Conservation (phyloP, 2,329 filamentous ascomycete genomes). For the Trichoderma atrobrunneum region DNA sequence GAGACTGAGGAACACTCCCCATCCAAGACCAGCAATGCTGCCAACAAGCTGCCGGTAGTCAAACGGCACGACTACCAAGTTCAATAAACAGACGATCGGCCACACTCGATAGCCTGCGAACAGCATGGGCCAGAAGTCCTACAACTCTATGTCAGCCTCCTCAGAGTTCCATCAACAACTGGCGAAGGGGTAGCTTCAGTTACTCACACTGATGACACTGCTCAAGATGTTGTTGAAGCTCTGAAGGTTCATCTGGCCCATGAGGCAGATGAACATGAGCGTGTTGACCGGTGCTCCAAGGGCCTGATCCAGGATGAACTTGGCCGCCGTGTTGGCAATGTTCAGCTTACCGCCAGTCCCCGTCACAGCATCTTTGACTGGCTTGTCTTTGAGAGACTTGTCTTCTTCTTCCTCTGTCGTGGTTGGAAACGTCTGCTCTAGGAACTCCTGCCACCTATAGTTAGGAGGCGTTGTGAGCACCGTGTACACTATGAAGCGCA, state of each 20-base stretch:
- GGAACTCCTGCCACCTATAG: slow-evolving; percentile 18
- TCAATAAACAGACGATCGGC: slow-evolving; percentile 13
- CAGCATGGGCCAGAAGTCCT: slow-evolving; percentile 18
- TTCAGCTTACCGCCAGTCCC: slow-evolving; percentile 10
- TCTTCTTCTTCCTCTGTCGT: neutral
- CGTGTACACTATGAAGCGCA: slow-evolving; percentile 16
- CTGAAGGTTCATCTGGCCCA: slow-evolving; percentile 13
- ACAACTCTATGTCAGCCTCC: neutral
- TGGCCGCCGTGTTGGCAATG: slow-evolving; percentile 11
- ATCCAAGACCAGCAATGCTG: slow-evolving; percentile 10
- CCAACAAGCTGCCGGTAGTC: slow-evolving; percentile 15
- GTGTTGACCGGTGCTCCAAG: slow-evolving; percentile 14
- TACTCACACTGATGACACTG: neutral
- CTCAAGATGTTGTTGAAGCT: neutral
- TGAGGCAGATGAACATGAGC: slow-evolving; percentile 16
- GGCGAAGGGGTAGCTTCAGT: neutral
- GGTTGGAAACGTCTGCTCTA: slow-evolving; percentile 11
- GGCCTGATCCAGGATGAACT: slow-evolving; percentile 14
- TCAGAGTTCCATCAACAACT: neutral
- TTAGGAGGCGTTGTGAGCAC: slow-evolving; percentile 17
- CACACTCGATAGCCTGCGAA: slow-evolving; percentile 13
- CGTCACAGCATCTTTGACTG: neutral
- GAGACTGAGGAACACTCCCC: slow-evolving; percentile 17
- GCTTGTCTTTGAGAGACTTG: neutral
- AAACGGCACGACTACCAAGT: slow-evolving; percentile 12